Percentiles rank a stretch among this genome's conserved stretches.
These are phyloP conservation scores for Groenewaldozyma auringiensis DNA, from an alignment of 1,139 yeast genomes.

Conservation along the genomic window DNA sequence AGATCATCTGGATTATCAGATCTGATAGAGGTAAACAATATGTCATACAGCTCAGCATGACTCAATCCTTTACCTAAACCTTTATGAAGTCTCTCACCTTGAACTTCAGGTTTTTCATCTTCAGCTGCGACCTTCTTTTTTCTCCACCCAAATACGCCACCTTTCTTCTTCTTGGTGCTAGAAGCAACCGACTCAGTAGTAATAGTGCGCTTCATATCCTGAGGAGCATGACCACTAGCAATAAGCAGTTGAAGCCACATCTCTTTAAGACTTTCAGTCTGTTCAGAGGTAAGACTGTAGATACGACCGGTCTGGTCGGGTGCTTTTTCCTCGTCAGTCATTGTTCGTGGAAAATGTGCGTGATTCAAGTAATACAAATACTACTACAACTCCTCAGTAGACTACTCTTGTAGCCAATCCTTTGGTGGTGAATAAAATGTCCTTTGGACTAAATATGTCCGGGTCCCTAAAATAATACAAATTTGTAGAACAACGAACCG, in stretches of 20 bases:
- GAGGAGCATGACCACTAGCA: conserved; percentile 52
- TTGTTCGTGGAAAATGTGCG: no score
- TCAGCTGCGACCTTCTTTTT: conserved; percentile 13
- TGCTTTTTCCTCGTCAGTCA: conserved; percentile 4
- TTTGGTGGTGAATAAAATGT: no score
- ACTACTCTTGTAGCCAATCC: no score
- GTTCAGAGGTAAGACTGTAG: conserved; percentile 46
- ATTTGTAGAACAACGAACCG: no score
- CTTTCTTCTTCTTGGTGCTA: conserved; percentile 20
- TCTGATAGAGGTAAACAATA: conserved; percentile 52
- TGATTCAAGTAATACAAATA: no score
- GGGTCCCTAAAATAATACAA: no score
- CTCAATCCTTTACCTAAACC: conserved; percentile 25
- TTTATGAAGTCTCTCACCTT: conserved; percentile 18
- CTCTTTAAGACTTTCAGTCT: conserved; percentile 64
- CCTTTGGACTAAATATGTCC: no score
- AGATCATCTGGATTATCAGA: conserved; percentile 67
- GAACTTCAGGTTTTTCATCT: conserved; percentile 10
- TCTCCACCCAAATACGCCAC: conserved; percentile 19
- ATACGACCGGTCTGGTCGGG: conserved; percentile 9
- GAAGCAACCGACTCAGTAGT: conserved; percentile 15
- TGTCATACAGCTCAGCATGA: conserved; percentile 38
- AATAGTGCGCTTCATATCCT: conserved; percentile 11
- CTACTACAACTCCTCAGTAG: no score
- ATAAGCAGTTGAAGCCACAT: conserved; percentile 63